Percentiles rank a stretch among this genome's conserved stretches.
phyloP scores from a whole-genome alignment of 106 monocot genomes.

The Dactylorhiza incarnata region DNA sequence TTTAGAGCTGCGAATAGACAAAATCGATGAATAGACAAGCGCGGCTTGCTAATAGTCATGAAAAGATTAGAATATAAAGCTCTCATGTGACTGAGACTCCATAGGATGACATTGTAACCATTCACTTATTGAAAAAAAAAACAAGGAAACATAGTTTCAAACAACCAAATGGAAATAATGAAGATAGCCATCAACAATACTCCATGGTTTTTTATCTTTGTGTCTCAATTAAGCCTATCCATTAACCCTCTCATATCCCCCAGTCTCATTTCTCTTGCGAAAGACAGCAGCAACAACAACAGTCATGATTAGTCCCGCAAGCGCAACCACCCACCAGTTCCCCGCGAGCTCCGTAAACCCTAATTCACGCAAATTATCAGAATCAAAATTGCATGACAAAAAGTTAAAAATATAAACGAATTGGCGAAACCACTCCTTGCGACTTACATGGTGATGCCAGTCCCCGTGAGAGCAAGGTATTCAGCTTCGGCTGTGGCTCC shows the following conservation, averaged over 20 bases:
- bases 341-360: background rate
- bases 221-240: background rate
- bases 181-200: background rate
- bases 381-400: background rate
- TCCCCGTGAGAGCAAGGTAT: background rate
- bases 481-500: slow-evolving; percentile 10
- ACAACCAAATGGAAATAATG: too few species aligned
- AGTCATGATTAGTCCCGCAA: background rate
- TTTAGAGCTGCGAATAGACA: too few species aligned
- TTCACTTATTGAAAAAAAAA: too few species aligned
- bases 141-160: too few species aligned
- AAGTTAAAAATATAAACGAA: background rate
- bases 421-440: too few species aligned
- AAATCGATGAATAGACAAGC: too few species aligned
- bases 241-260: background rate
- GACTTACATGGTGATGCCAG: background rate
- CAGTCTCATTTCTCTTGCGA: background rate
- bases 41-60: too few species aligned
- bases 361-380: background rate
- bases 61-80: too few species aligned
- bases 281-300: slow-evolving; percentile 1
- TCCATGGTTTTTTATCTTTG: background rate
- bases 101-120: too few species aligned
- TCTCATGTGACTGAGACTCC: too few species aligned
- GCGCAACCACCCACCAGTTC: background rate